Evolutionary conservation across 306 rosid genomes (phyloP).

Genomic region (Fagus crenata): DNA sequence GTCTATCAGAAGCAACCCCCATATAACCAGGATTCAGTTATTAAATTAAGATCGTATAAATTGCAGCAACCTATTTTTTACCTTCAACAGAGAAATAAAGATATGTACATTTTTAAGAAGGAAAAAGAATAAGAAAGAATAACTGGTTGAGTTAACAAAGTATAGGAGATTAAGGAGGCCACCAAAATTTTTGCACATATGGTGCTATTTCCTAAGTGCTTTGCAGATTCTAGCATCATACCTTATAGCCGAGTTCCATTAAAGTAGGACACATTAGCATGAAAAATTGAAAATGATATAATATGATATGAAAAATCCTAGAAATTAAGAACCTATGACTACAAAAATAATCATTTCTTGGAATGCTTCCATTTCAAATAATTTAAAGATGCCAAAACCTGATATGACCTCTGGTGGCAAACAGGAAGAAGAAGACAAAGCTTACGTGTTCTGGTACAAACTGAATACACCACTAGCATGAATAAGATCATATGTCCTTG

Average conservation of each 20-base stretch:
- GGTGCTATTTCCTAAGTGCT: neutral
- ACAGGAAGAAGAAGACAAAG: conserved; percentile 29
- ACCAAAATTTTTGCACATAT: neutral
- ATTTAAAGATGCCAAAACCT: conserved; percentile 4
- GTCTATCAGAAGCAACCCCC: neutral
- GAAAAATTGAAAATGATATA: neutral
- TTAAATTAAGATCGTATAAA: neutral
- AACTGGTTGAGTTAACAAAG: neutral
- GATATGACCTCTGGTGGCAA: conserved; percentile 9
- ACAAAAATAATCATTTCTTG: neutral
- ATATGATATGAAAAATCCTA: neutral
- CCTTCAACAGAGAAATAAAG: neutral
- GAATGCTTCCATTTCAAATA: conserved; percentile 7
- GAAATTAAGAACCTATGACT: neutral
- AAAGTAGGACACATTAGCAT: neutral
- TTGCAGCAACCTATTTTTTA: neutral
- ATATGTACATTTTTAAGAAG: neutral
- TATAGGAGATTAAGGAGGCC: neutral
- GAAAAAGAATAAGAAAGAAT: neutral
- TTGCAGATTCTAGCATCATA: neutral
- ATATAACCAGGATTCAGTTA: neutral
- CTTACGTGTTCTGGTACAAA: conserved; percentile 77
- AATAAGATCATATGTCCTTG: conserved; percentile 91
- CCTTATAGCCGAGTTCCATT: neutral
- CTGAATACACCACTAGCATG: conserved; percentile 80